These are phyloP conservation scores for Cutaneotrichosporon curvatum DNA, from an alignment of 1,284 basidiomycete genomes.

Conservation along the genomic window DNA sequence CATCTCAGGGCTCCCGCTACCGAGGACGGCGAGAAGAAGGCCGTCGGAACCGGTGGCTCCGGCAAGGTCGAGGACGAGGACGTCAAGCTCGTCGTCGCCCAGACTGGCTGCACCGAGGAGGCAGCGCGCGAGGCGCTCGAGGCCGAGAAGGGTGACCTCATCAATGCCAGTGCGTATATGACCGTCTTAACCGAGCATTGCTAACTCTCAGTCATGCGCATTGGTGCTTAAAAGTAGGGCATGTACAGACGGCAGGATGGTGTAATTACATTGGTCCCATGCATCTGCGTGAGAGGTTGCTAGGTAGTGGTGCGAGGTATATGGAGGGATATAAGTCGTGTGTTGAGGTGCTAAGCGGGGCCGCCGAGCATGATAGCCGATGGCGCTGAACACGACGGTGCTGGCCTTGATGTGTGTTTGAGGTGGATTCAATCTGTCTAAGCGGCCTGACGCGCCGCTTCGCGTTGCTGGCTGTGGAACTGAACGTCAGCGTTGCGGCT, in stretches of 20 bases:
- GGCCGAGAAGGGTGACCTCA: conserved; percentile 82
- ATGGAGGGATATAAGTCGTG: too few relatives aligned
- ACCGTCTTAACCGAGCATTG: too few relatives aligned
- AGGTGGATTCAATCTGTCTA: too few relatives aligned
- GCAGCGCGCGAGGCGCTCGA: conserved; percentile 85
- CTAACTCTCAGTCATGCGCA: conserved; percentile 24
- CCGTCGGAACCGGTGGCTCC: conserved; percentile 47
- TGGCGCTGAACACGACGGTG: too few relatives aligned
- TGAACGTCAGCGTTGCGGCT: conserved; percentile 17
- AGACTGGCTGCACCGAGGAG: conserved; percentile 69
- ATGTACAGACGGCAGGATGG: conserved; percentile 6
- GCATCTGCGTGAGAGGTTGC: conserved; percentile 16
- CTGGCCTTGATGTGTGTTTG: too few relatives aligned
- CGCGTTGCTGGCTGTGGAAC: conserved; percentile 43
- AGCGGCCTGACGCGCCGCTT: background rate
- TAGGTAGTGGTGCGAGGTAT: background rate
- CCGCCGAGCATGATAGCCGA: too few relatives aligned
- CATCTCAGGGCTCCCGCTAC: conserved; percentile 60
- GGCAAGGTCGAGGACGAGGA: conserved; percentile 80
- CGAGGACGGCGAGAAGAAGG: conserved; percentile 52
- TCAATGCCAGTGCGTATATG: conserved; percentile 73
- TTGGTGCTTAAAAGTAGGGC: conserved; percentile 19
- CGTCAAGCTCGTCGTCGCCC: conserved; percentile 87
- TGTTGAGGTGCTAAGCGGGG: too few relatives aligned
- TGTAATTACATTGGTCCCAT: conserved; percentile 19